phyloP scores from a whole-genome alignment of 306 rosid genomes.

The Biancaea sappan region DNA sequence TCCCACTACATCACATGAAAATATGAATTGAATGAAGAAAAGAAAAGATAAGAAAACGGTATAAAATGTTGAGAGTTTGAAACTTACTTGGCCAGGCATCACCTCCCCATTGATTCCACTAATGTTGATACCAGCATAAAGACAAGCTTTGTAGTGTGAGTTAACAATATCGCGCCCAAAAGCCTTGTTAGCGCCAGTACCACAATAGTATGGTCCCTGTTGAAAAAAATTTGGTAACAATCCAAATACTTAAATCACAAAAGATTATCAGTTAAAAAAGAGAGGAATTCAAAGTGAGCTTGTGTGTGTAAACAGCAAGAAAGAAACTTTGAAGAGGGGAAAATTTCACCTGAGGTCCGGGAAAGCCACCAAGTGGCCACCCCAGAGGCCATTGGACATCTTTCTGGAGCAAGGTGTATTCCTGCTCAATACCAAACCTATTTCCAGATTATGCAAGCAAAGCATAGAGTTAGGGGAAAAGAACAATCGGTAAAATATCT shows the following conservation, averaged over 20 bases:
- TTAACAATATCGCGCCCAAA: slow-evolving; percentile 88
- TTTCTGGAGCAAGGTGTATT: slow-evolving; percentile 65
- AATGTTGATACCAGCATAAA: slow-evolving; percentile 85
- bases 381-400: slow-evolving; percentile 64
- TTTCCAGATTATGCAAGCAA: slow-evolving; percentile 24
- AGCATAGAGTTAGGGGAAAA: background rate
- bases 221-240: background rate
- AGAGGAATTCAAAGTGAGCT: background rate
- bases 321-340: background rate
- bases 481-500: background rate
- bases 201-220: slow-evolving; percentile 95
- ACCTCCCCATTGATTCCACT: slow-evolving; percentile 96
- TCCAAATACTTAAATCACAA: background rate
- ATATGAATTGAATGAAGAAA: background rate
- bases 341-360: slow-evolving; percentile 58
- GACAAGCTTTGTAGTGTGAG: slow-evolving; percentile 91
- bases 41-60: background rate
- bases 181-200: slow-evolving; percentile 83
- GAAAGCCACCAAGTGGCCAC: slow-evolving; percentile 68
- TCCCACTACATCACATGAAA: slow-evolving; percentile 68
- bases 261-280: background rate
- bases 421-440: slow-evolving; percentile 90
- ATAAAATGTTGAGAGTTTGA: background rate
- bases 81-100: slow-evolving; percentile 89
- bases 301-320: background rate